Base-by-base conservation (phyloP, 1,284 basidiomycete species). In the Hymenochaete sp. region DNA sequence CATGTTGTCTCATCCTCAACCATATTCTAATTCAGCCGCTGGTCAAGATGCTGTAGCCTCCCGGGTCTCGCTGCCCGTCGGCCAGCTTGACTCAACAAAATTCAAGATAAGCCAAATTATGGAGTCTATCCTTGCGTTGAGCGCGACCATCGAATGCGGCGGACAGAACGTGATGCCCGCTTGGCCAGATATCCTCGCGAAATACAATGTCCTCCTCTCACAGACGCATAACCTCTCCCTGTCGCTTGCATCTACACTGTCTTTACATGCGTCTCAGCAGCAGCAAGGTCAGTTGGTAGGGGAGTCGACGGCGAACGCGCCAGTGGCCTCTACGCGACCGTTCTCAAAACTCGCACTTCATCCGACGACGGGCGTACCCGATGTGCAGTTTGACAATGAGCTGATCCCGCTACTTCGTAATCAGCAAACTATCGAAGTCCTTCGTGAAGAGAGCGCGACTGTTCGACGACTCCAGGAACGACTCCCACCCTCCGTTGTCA, bases 131-230 rank as follows among this genome's bases (percentile, higher is more conserved):
- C 66, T 75, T 45, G 64, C 67, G 0, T 66, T 88, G 1, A 77
- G 78, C 44, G 67, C 72, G 33, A 79, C 73, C 3, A 65, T 88
- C 50, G 79, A 85, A 50, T 67, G 64, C 2, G 70, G 72, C 6
- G 69, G 75, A 35, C 70, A 68, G 39, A 64, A 62, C 11, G 55
- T 54, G 18, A 82, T 86, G 75, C 77, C 78, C 2, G 62, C 81
- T 7, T 88, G 86, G 86, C 85, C 84, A 1, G 85, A 88, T 55
- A 75, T 89, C 41, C 68, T 88, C 41, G 77, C 81, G 14, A 87
- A 86, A 65, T 89, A 88, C 71, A 87, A 79, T 54, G 70, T 85
- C 48, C 69, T 89, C 22, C 71, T 89, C 43, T 84, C 82, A 0
- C 85, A 88, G 55, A 84, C 82, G 0, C 82, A 84, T 56, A 80